Percentiles rank a stretch among this genome's conserved stretches.
Conservation (phyloP, 441 rosid species). For the Populus hybrid region DNA sequence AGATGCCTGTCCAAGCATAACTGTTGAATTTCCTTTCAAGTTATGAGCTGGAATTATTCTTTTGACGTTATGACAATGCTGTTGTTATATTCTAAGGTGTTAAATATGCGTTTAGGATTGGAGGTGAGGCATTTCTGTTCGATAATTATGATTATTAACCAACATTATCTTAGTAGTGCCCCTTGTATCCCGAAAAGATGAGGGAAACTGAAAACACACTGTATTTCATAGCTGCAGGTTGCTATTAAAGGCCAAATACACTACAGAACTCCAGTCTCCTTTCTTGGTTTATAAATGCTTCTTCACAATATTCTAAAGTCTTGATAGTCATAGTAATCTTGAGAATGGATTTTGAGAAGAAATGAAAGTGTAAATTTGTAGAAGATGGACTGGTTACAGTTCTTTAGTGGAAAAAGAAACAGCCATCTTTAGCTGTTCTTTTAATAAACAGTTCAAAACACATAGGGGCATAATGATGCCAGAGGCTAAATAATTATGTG, state of each 20-base stretch:
- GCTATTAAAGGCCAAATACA: not conserved
- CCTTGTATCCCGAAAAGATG: not conserved
- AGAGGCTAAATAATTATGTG: no score
- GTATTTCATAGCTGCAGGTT: conserved; percentile 2
- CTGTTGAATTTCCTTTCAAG: not conserved
- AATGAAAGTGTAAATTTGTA: not conserved
- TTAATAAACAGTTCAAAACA: no score
- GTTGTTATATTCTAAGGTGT: not conserved
- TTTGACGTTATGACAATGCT: not conserved
- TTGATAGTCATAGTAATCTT: not conserved
- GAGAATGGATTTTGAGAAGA: not conserved
- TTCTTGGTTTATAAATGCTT: not conserved
- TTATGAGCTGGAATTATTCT: not conserved
- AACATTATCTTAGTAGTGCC: no score
- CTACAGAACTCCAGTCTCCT: not conserved
- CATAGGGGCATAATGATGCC: no score
- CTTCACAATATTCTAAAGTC: not conserved
- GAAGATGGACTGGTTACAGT: not conserved
- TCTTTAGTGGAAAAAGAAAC: not conserved
- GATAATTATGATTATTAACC: not conserved
- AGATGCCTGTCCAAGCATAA: not conserved
- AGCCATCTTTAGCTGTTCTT: no score
- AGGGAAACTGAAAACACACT: not conserved
- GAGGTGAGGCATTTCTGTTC: not conserved
- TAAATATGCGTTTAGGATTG: not conserved